Evolutionary conservation across 345 rosid species (phyloP).

Genomic region (Draba incana): DNA sequence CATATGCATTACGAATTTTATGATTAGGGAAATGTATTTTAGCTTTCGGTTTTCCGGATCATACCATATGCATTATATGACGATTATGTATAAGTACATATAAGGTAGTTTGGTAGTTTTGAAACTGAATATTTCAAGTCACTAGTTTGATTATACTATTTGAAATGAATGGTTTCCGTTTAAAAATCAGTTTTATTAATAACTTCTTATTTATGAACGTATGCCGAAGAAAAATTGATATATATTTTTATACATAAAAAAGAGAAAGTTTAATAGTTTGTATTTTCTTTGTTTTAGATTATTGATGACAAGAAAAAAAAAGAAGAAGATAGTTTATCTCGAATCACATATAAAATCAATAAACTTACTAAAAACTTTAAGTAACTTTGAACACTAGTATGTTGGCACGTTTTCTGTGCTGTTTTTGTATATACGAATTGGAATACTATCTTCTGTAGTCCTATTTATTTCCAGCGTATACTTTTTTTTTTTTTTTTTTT

Average conservation of each 20-base stretch:
- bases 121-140: too few relatives aligned
- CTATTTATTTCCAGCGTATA: constrained; percentile 27
- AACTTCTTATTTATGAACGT: too few relatives aligned
- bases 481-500: constrained; percentile 1
- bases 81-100: not conserved
- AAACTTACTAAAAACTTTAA: not conserved
- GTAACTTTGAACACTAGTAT: too few relatives aligned
- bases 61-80: not conserved
- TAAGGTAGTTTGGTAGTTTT: too few relatives aligned
- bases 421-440: constrained; percentile 12
- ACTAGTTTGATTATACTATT: too few relatives aligned
- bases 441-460: not conserved
- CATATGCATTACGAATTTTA: not conserved
- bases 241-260: too few relatives aligned
- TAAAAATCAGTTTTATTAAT: too few relatives aligned
- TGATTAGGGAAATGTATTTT: not conserved
- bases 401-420: constrained; percentile 37
- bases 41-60: constrained; percentile 4
- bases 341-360: not conserved
- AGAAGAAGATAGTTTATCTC: not conserved
- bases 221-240: too few relatives aligned
- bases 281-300: not conserved
- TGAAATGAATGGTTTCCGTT: too few relatives aligned
- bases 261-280: too few relatives aligned
- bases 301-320: not conserved